Base-by-base conservation (phyloP, 1,284 basidiomycete species). In the Coniferiporia weirii region DNA sequence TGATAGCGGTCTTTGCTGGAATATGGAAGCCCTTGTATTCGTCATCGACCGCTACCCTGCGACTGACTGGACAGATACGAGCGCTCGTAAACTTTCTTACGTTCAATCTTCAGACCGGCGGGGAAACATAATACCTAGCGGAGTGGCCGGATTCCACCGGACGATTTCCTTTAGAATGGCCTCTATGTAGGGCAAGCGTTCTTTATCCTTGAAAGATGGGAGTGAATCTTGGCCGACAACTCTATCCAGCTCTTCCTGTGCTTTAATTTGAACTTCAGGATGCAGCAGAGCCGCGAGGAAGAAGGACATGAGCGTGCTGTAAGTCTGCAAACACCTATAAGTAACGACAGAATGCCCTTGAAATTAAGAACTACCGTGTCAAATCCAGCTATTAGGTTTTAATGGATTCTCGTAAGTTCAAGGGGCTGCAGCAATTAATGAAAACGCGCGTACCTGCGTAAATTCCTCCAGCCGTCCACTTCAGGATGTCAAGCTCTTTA, bases 241-340 rank as follows among this genome's bases (percentile, higher is more conserved):
- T 4, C 66, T 60, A 63, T 78, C 75, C 6, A 79, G 62, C 60
- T 78, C 75, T 50, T 66, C 69, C 53, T 74, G 75, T 9, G 75
- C 77, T 52, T 68, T 72, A 8, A 64, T 65, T 59, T 76, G 75
- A 12, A 74, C 67, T 6, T 75, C 72, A 0, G 75, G 76, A 55
- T 73, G 67, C 45, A 72, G 62, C 8, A 72, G 61, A 72, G 76
- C 73, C 2, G 72, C 70, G 10, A 77, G 66, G 63, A 76, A 70
- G 63, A 76, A 75, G n/a, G 75, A 73, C 61, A 77, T 76, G 57
- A 81, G 71, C 4, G 76, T 74, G 34, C 79, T 79, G 55, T 80
- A 77, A 27, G 78, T 81, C 78, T 81, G 59, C 7, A 19, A 55
- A 27, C 27, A 27, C 5, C 27, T 27, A 5, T 27, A 27, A 27